These are phyloP conservation scores for Diaporthe caulivora DNA, from an alignment of 2,329 filamentous ascomycete species.

Conservation along the genomic window DNA sequence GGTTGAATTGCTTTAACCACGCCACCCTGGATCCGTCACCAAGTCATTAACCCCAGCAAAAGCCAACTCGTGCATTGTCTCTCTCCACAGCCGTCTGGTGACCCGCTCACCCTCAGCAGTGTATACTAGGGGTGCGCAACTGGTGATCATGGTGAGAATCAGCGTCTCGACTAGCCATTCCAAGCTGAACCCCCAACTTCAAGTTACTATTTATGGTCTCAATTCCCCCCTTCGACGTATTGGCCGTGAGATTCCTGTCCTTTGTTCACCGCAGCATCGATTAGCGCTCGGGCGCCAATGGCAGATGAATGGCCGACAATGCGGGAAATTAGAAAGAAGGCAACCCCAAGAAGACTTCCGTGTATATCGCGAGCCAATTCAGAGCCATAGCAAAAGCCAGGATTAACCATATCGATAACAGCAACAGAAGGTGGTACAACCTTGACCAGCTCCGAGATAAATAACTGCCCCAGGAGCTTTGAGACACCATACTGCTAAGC, in stretches of 20 bases:
- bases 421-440: constrained; percentile 42
- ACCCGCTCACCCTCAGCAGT: background rate
- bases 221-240: background rate
- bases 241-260: background rate
- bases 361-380: background rate
- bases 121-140: background rate
- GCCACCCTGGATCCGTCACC: background rate
- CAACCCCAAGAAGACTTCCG: background rate
- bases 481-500: constrained; percentile 38
- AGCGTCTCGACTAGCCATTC: background rate
- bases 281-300: background rate
- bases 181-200: too few relatives aligned
- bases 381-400: constrained; percentile 39
- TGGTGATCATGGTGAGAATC: background rate
- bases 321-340: background rate
- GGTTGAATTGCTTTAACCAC: background rate
- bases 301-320: background rate
- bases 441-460: constrained; percentile 47
- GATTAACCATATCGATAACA: constrained; percentile 41
- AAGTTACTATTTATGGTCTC: background rate
- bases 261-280: background rate
- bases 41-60: constrained; percentile 8
- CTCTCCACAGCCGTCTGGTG: background rate
- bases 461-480: constrained; percentile 51
- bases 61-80: background rate